Percentiles rank a stretch among this genome's conserved stretches.
These are phyloP conservation scores for Micromonas pusilla DNA, from an alignment of 139 green algal genomes.

Conservation along the genomic window DNA sequence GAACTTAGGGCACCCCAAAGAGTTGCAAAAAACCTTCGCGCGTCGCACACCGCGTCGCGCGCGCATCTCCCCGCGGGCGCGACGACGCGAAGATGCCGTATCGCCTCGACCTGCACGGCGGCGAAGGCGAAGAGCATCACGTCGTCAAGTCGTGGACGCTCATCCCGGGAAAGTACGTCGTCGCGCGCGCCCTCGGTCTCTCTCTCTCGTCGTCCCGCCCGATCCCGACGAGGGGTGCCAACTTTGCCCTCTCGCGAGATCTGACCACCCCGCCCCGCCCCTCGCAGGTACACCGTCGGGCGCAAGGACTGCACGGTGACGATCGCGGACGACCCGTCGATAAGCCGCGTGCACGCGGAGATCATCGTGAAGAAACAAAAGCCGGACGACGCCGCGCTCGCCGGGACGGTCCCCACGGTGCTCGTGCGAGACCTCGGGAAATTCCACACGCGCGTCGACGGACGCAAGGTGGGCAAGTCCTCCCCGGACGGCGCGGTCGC, in stretches of 20 bases:
- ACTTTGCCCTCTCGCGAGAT: neutral
- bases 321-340: neutral
- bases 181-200: neutral
- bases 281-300: neutral
- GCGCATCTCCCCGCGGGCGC: neutral
- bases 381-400: neutral
- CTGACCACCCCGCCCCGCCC: neutral
- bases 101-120: neutral
- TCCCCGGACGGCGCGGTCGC: neutral
- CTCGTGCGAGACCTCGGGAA: neutral
- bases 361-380: neutral
- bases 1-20: too few relatives aligned
- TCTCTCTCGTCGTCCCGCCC: neutral
- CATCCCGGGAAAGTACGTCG: neutral
- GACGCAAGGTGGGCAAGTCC: neutral
- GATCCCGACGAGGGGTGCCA: neutral
- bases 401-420: neutral
- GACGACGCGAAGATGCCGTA: neutral
- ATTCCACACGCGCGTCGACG: neutral
- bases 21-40: too few relatives aligned
- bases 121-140: neutral
- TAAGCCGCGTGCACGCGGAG: neutral
- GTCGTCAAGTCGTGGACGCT: neutral
- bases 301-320: neutral
- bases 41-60: neutral